Base-by-base conservation (phyloP, 768 basidiomycete genomes). In the Pisolithus marmoratus region DNA sequence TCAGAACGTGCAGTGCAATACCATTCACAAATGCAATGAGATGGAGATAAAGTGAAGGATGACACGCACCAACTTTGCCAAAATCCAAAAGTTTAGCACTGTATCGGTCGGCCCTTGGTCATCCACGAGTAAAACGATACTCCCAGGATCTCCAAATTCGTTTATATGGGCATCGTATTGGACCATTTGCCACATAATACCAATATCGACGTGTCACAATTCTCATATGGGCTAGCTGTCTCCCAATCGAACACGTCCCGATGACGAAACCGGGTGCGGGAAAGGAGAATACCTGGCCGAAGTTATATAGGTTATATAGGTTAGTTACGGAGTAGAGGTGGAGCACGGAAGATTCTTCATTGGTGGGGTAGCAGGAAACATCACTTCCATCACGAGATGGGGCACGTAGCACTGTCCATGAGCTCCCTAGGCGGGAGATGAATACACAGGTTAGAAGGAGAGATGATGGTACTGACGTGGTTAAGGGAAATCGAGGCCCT, bases 211-310 rank as follows among this genome's bases (percentile, higher is more conserved):
- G 95, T 97, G 60, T 96, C 92, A 61, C 89, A 85, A 36, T 96
- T 85, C 40, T 87, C 83, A 60, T 97, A 97, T 0, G 72, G 17
- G 73, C 64, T 7, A 97, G 72, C 12, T 71, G 66, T 20, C 76
- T 70, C 2, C 95, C 94, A 34, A 96, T 78, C 0, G 83, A 88
- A 7, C 96, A 96, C 2, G 98, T 92, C n/a, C 90, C 95, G 90
- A 99, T 95, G 26, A 91, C 86, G 54, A 92, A 79, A 0, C 96
- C 95, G 0, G 95, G 95, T 0, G 94, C 95, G 6, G 91, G 86
- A 0, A 93, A 94, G 2, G 93, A 95, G 70, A 98, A 98, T 27
- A 97, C 79, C 17, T 90, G 85, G 0, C 96, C 95, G 61, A 85
- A 90, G 69, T 97, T 99, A 70, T 95, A 94, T n/a, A n/a, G n/a